Base-by-base conservation (phyloP, 2,329 filamentous ascomycete species). In the Trichoderma atrobrunneum region DNA sequence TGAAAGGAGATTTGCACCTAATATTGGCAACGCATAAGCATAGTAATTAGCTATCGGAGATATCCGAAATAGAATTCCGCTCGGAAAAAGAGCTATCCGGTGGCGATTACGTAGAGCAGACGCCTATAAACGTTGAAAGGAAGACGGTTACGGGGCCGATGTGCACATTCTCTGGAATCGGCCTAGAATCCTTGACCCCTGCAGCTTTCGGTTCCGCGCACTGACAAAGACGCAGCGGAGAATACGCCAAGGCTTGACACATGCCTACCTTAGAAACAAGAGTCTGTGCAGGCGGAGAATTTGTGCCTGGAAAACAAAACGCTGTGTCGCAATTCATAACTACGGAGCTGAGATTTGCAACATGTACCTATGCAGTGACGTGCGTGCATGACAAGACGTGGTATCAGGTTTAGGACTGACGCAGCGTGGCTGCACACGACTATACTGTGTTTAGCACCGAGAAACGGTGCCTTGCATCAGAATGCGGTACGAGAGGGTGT, bases 31-130 rank as follows among this genome's bases (percentile, higher is more conserved):
- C 26, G 67, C 39, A 62, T 51, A 39, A 59, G 30, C 39, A 51
- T 51, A 51, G 67, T 62, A 70, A 70, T 70, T 34, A 70, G 28
- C 21, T 54, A 24, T 54, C 67, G 67, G 67, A 62, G 57, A 70
- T 70, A 62, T 70, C 67, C 67, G 67, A 62, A 26, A 51, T 51
- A n/a, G 34, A 12, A 60, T 5, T 34, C 60, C 28, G 43, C 65
- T 51, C 56, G 65, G 56, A 48, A 60, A 16, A 18, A 48, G 18
- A 32, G 12, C 36, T 48, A 62, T 62, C 57, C 67, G 56, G 67
- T 39, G 34, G 48, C 21, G 51, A 62, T n/a, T 24, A 60, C 57
- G 32, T 32, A 60, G 26, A 48, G 39, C 30, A 32, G 43, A 61
- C 2, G 21, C 48, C 21, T 54, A 5, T 54, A 6, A 21, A 28